Percentiles rank a stretch among this genome's conserved stretches.
phyloP scores from a whole-genome alignment of 306 rosid species.

The Trifolium repens region DNA sequence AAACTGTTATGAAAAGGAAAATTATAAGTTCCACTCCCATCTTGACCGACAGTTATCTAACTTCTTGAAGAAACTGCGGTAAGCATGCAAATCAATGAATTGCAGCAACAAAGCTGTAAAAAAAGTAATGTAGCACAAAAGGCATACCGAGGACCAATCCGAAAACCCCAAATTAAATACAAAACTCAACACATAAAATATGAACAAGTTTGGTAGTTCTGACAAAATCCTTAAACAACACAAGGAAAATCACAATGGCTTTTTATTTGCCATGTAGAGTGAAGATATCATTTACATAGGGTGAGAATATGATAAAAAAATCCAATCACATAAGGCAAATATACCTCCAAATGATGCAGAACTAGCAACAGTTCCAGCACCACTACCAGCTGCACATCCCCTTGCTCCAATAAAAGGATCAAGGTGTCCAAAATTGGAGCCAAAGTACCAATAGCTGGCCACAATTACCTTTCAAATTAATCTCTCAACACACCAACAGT shows the following conservation, averaged over 20 bases:
- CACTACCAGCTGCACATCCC: slow-evolving; percentile 78
- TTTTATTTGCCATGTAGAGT: not conserved
- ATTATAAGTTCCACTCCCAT: not conserved
- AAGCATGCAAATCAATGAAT: slow-evolving; percentile 22
- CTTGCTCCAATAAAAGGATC: slow-evolving; percentile 64
- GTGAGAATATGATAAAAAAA: slow-evolving; percentile 27
- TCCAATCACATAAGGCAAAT: slow-evolving; percentile 14
- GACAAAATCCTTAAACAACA: not conserved
- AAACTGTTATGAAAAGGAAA: slow-evolving; percentile 23
- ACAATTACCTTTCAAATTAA: slow-evolving; percentile 60
- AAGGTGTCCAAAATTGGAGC: slow-evolving; percentile 6
- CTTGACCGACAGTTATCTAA: slow-evolving; percentile 7
- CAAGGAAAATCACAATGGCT: not conserved
- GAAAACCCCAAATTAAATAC: slow-evolving; percentile 23
- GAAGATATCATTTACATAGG: not conserved
- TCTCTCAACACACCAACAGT: slow-evolving; percentile 53
- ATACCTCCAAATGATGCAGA: slow-evolving; percentile 79
- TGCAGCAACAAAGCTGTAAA: slow-evolving; percentile 25
- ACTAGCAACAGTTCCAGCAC: slow-evolving; percentile 74
- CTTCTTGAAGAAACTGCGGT: slow-evolving; percentile 21
- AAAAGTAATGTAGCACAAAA: slow-evolving; percentile 12
- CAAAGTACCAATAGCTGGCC: slow-evolving; percentile 47
- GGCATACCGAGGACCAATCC: not conserved
- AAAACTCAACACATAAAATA: slow-evolving; percentile 9
- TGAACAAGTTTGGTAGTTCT: not conserved